phyloP scores from a whole-genome alignment of 495 filamentous ascomycete genomes.

The Penicillium cosmopolitanum region DNA sequence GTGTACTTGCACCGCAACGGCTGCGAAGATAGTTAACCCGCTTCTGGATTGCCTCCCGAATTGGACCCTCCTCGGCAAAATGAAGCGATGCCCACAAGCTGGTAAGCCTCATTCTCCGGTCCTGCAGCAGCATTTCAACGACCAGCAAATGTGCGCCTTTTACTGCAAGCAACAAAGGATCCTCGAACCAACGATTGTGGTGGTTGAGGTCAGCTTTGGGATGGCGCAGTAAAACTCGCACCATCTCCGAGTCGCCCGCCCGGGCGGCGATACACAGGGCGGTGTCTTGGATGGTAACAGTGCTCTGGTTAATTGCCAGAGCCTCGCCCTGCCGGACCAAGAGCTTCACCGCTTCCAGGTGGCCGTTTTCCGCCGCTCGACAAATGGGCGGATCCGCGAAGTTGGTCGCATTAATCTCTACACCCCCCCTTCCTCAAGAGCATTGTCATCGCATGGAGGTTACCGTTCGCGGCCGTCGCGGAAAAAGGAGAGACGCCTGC shows the following conservation, averaged over 20 bases:
- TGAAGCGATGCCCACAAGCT: neutral
- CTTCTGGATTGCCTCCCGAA: neutral
- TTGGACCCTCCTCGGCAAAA: neutral
- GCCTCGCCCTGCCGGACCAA: neutral
- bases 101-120: neutral
- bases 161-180: slow-evolving; percentile 6
- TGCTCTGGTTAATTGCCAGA: neutral
- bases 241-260: too few relatives aligned
- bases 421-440: neutral
- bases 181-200: slow-evolving; percentile 1
- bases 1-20: neutral
- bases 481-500: neutral
- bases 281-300: slow-evolving; percentile 8
- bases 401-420: slow-evolving; percentile 3
- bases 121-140: neutral
- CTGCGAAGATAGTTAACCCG: neutral
- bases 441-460: neutral
- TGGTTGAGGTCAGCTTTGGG: slow-evolving; percentile 1
- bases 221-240: slow-evolving; percentile 4
- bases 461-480: neutral
- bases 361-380: neutral
- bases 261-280: slow-evolving; percentile 7
- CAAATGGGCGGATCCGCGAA: neutral
- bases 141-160: neutral
- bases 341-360: neutral